Evolutionary conservation across 441 rosid genomes (phyloP), one percentile per base, ranked within the genome.

Genomic region (Macaranga tanarius): DNA sequence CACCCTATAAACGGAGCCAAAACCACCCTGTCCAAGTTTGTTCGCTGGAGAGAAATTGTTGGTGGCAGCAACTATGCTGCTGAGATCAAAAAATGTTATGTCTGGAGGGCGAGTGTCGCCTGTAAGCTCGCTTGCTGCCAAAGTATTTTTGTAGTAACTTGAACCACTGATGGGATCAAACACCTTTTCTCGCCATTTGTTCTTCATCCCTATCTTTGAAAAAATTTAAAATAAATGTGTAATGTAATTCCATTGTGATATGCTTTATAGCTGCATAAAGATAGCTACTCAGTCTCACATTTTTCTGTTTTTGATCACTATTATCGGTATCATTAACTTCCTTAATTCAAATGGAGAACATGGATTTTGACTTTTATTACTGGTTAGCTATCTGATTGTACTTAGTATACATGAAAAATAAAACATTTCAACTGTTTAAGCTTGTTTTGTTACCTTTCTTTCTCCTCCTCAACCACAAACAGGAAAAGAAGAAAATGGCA

Each of bases 1-100:
- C 17, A 75, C 83, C 86, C 70, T 75, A 45, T 80, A 80, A 15
- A 83, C 77, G 1, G 76, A 55, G 2, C 84, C 82, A 25, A 83
- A 80, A 7, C 85, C 85, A 12, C 85, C 85, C 12, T 60, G 67
- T 48, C 85, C 82, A 0, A 81, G 67, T 40, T 60, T 72, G 38
- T 68, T 81, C 4, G 44, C 67, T 38, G 48, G 19, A 45, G 78
- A 73, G 22, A 76, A 76, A 0, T 62, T 52, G 11, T 70, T 19
- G 0, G 80, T 76, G 15, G 83, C 80, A 4, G 57, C 70, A 20
- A 26, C 7, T 38, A 76, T 47, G 17, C 45, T 66, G 6, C 25
- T 22, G 1, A 74, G 71, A 47, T 74, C 26, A 1, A 71, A 71
- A 20, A 66, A 47, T 34, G 50, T 3, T 48, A 73, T 17, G n/a